Evolutionary conservation across 108 stramenopile species (phyloP), one percentile per base, ranked within the genome.

Genomic region (Skeletonema marinoi): DNA sequence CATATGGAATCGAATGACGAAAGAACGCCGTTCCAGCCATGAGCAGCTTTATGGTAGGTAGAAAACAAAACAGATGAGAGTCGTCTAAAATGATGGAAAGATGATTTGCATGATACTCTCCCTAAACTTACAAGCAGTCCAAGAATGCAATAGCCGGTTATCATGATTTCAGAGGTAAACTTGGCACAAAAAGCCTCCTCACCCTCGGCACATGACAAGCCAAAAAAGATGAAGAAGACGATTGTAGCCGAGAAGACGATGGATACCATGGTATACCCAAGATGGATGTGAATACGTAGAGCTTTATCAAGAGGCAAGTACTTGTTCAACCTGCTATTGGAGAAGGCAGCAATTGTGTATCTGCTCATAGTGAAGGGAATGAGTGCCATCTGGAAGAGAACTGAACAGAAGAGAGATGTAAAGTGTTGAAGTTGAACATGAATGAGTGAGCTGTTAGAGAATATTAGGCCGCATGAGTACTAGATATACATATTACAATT

Each of bases 301-400:
- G 64, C 63, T 17, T 76, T 74, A 48, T 84, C 77, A 50, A 83
- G 33, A 25, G 86, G 86, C 60, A 86, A 58, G 38, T 77, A 67
- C 58, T 54, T 64, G 32, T 72, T 70, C 13, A 86, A 59, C 25
- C 59, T 25, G 19, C 62, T 64, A 4, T 69, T 62, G 9, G 79
- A 76, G 14, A 81, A 67, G 2, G 75, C n/a, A 4, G 83, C 44
- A 58, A 86, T 86, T 68, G 80, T 69, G 29, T n/a, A 74, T 54
- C 79, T 58, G 36, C 65, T 70, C 82, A 86, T 81, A 9, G 86
- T 86, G 17, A 86, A 65, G 14, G 86, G 86, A 29, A 86, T 60
- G 56, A 86, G 63, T 35, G 83, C 70, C 82, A 86, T 80, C 69
- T 86, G 86, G 35, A 84, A 86, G 12, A 86, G 66, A 77, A 86